Evolutionary conservation across 2,329 filamentous ascomycete genomes (phyloP).

Genomic region (Pyricularia sp.): DNA sequence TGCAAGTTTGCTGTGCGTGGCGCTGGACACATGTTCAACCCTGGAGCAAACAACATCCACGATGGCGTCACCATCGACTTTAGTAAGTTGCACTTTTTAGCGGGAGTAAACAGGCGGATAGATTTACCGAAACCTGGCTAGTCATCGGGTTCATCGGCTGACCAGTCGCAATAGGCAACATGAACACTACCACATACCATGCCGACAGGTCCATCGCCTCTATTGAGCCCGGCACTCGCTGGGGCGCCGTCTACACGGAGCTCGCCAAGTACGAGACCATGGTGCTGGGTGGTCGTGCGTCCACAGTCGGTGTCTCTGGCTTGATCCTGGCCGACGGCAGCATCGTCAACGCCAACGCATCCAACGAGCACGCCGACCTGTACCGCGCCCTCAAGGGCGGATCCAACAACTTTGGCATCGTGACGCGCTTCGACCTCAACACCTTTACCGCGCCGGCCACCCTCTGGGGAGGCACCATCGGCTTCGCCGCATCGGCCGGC

Average conservation of each 20-base stretch:
- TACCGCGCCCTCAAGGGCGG: conserved; percentile 27
- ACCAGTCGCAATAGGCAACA: conserved; percentile 12
- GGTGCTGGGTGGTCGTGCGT: conserved; percentile 14
- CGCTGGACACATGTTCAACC: conserved; percentile 22
- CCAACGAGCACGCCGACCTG: conserved; percentile 7
- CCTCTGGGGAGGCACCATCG: conserved; percentile 14
- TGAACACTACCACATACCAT: conserved; percentile 19
- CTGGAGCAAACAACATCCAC: conserved; percentile 21
- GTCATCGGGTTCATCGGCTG: neutral
- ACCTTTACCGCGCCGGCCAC: conserved; percentile 5
- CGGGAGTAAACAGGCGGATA: neutral
- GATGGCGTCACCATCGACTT: conserved; percentile 23
- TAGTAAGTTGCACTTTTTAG: neutral
- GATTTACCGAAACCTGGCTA: too few species aligned
- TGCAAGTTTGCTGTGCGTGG: conserved; percentile 25
- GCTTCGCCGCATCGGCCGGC: conserved; percentile 5
- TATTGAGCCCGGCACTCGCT: conserved; percentile 22
- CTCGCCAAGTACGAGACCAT: conserved; percentile 15
- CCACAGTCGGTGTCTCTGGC: conserved; percentile 16
- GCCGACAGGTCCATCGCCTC: conserved; percentile 15
- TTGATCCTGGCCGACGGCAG: conserved; percentile 22
- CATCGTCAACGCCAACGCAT: conserved; percentile 16
- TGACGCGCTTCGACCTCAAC: conserved; percentile 13
- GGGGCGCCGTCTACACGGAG: conserved; percentile 23
- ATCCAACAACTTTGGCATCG: conserved; percentile 28